Conservation (phyloP, 2,329 filamentous ascomycete species). For the Aureobasidium leucospermi region DNA sequence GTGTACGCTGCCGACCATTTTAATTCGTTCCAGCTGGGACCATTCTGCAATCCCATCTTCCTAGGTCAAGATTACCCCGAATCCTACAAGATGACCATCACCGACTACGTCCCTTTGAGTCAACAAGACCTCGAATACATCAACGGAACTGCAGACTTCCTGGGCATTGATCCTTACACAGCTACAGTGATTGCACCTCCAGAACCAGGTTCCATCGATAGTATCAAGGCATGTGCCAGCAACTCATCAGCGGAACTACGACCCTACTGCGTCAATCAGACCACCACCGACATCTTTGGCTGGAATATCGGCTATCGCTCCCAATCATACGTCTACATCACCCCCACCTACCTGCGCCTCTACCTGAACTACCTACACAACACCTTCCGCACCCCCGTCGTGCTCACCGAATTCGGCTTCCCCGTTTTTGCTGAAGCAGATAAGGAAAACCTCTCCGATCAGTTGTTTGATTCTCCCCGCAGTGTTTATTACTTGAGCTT, state of each 20-base stretch:
- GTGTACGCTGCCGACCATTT: constrained; percentile 41
- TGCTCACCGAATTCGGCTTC: constrained; percentile 31
- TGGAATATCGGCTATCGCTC: constrained; percentile 41
- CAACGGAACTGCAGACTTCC: constrained; percentile 23
- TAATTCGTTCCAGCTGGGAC: constrained; percentile 37
- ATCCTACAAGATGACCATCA: constrained; percentile 38
- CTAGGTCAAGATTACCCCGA: constrained; percentile 46
- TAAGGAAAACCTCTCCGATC: constrained; percentile 37
- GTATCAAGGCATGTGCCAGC: constrained; percentile 29
- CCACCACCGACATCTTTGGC: constrained; percentile 23
- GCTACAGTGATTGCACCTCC: constrained; percentile 17
- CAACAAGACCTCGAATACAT: constrained; percentile 36
- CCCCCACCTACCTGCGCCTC: constrained; percentile 50
- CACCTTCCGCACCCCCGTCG: constrained; percentile 43
- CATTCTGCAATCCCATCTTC: constrained; percentile 48
- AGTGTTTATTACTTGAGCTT: constrained; percentile 49
- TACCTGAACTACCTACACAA: constrained; percentile 54
- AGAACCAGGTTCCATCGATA: constrained; percentile 22
- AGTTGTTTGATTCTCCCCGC: constrained; percentile 47
- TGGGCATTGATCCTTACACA: constrained; percentile 28
- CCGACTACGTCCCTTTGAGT: constrained; percentile 42
- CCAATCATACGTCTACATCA: constrained; percentile 51
- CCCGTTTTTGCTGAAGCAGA: constrained; percentile 41
- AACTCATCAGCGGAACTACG: constrained; percentile 25
- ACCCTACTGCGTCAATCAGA: constrained; percentile 27